A percentile compares a stretch with the other conserved stretches of the same genome.
These are phyloP conservation scores for Fusarium nodosum DNA, from an alignment of 2,329 filamentous ascomycete species.

Conservation along the genomic window DNA sequence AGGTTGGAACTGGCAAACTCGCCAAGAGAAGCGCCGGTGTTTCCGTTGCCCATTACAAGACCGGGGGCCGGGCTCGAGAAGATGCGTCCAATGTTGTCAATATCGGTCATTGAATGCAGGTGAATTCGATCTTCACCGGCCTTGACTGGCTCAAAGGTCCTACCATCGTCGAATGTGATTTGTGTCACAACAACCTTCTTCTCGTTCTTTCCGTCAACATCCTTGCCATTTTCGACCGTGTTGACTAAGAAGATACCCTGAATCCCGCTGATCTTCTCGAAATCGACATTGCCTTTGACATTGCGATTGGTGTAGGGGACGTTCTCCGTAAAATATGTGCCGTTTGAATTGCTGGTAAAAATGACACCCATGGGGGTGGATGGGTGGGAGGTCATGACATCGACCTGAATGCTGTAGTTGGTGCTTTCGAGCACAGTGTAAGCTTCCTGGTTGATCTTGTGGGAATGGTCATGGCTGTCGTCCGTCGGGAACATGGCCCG, in stretches of 20 bases:
- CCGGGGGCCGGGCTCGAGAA: slow-evolving; percentile 96
- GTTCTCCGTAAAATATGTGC: slow-evolving; percentile 94
- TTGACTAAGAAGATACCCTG: slow-evolving; percentile 95
- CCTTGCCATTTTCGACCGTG: slow-evolving; percentile 85
- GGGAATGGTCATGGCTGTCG: slow-evolving; percentile 80
- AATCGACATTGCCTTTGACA: slow-evolving; percentile 82
- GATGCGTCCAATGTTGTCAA: slow-evolving; percentile 84
- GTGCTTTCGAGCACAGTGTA: slow-evolving; percentile 97
- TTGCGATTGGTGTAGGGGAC: slow-evolving; percentile 93
- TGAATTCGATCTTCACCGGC: slow-evolving; percentile 79
- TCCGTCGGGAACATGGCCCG: slow-evolving; percentile 88
- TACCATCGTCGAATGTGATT: slow-evolving; percentile 96
- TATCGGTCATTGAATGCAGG: slow-evolving; percentile 90
- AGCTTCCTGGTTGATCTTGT: slow-evolving; percentile 78
- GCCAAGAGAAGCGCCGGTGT: slow-evolving; percentile 81
- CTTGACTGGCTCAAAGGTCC: slow-evolving; percentile 83
- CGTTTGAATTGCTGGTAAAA: slow-evolving; percentile 97
- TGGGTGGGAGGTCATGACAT: slow-evolving; percentile 80
- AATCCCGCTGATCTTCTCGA: slow-evolving; percentile 92
- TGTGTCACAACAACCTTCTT: slow-evolving; percentile 79
- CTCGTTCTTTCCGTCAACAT: slow-evolving; percentile 70
- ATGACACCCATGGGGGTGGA: slow-evolving; percentile 84
- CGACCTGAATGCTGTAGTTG: slow-evolving; percentile 97
- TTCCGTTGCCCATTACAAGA: slow-evolving; percentile 93
- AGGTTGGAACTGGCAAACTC: slow-evolving; percentile 81